Base-by-base conservation (phyloP, 1,284 basidiomycete genomes). In the Naganishia sp. region DNA sequence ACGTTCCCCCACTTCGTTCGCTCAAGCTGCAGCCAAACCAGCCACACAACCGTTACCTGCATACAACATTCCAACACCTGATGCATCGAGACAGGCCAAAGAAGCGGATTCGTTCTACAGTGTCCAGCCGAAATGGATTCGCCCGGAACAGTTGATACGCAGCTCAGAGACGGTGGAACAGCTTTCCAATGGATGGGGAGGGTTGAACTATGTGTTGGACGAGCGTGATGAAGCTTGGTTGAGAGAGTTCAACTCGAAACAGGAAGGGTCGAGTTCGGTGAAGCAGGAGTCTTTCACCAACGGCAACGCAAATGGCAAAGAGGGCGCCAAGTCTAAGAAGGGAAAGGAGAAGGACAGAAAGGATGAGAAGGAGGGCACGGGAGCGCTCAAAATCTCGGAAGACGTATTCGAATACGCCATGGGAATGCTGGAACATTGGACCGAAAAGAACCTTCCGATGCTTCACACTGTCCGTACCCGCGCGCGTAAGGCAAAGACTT, bases 161-260 rank as follows among this genome's bases (percentile, higher is more conserved):
- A 91, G 87, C 55, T 94, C 92, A 10, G 87, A 92, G 72, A 93
- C 91, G 2, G 87, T 91, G 70, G 96, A 99, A 75, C 93, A 97
- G 77, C 76, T 72, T 68, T 76, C 64, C 36, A 72, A 74, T 16
- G 80, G 80, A 11, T 69, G 70, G 50, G 78, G 78, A 23, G 83
- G 83, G 3, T 63, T 81, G 54, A 75, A 76, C 28, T 98, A 99
- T 78, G 90, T 88, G 72, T 90, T 98, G 88, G 96, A 99, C 75
- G 96, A 99, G 78, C 89, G 92, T 45, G 96, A 99, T 80, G 87
- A 90, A 72, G 89, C 90, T 66, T 99, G 95, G 94, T 85, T 99
- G 45, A 88, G 90, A 70, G 89, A 87, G 78, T 92, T 92, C 77
- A 98, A 98, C 73, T 90, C 90, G 2, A 86, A 90, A 55, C 90